phyloP scores from a whole-genome alignment of 768 basidiomycete genomes.

The Suillus fuscotomentosus region DNA sequence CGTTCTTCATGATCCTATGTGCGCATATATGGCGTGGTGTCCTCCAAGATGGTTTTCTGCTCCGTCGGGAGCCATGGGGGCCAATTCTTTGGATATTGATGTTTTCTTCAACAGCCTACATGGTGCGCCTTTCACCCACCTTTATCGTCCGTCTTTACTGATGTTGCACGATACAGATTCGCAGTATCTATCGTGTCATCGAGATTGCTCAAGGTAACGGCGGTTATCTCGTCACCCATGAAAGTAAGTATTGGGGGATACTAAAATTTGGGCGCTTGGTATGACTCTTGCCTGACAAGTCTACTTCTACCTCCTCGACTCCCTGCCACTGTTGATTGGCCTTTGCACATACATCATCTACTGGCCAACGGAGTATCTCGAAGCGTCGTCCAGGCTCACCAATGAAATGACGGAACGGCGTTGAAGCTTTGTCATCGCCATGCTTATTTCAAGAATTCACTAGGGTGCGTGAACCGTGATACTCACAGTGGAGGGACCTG shows the following conservation, averaged over 20 bases:
- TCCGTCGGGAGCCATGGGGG: slow-evolving; percentile 18
- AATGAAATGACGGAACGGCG: slow-evolving; percentile 2
- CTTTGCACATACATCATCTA: slow-evolving; percentile 20
- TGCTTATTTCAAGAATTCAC: not conserved
- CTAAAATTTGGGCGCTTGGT: not conserved
- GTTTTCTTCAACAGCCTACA: slow-evolving; percentile 23
- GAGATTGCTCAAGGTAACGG: slow-evolving; percentile 20
- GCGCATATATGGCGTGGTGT: slow-evolving; percentile 12
- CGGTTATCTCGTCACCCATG: slow-evolving; percentile 21
- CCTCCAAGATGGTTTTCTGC: slow-evolving; percentile 5
- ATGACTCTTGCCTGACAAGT: slow-evolving; percentile 12
- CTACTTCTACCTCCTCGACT: slow-evolving; percentile 29
- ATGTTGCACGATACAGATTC: slow-evolving; percentile 15
- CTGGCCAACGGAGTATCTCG: slow-evolving; percentile 29
- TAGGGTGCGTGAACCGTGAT: not conserved
- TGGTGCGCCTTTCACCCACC: slow-evolving; percentile 17
- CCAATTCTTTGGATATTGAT: slow-evolving; percentile 18
- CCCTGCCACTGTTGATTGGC: slow-evolving; percentile 27
- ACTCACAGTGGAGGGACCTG: not conserved
- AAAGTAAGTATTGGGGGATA: slow-evolving; percentile 14
- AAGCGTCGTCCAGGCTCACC: not conserved
- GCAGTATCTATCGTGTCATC: slow-evolving; percentile 28
- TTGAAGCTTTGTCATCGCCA: not conserved
- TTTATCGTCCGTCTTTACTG: not conserved
- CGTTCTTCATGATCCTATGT: slow-evolving; percentile 18